These are phyloP conservation scores for Saccharomyces hybrid DNA, from an alignment of 1,139 yeast genomes.

Conservation along the genomic window DNA sequence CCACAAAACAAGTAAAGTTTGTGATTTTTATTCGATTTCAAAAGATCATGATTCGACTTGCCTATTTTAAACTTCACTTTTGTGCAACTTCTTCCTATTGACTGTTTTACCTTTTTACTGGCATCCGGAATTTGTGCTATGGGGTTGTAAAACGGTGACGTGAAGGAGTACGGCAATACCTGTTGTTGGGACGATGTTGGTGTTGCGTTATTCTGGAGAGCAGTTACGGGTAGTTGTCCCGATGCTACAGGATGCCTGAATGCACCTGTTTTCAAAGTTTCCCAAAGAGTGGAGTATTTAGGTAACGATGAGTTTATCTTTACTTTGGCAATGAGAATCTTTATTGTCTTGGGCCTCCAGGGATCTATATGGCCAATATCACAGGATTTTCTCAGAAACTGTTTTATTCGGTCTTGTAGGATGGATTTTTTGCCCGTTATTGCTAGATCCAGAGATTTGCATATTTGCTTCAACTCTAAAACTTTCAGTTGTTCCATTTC, in stretches of 20 bases:
- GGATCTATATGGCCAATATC: constrained; percentile 36
- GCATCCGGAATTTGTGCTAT: constrained; percentile 37
- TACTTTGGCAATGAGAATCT: constrained; percentile 38
- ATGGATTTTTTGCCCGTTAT: constrained; percentile 47
- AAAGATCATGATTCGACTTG: constrained; percentile 31
- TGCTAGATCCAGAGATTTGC: constrained; percentile 40
- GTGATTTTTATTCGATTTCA: constrained; percentile 24
- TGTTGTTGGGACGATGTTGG: background rate
- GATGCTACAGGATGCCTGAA: constrained; percentile 19
- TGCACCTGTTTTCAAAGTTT: constrained; percentile 17
- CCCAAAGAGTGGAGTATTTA: constrained; percentile 29
- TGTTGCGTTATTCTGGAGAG: constrained; percentile 1
- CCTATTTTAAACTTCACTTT: constrained; percentile 35
- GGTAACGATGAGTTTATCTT: constrained; percentile 36
- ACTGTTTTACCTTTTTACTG: constrained; percentile 34
- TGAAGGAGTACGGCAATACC: background rate
- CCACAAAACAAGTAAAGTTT: constrained; percentile 40
- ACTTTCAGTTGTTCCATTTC: constrained; percentile 24
- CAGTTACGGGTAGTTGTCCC: constrained; percentile 12
- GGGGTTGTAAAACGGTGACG: constrained; percentile 40
- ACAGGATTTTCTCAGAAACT: constrained; percentile 33
- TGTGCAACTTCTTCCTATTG: constrained; percentile 35
- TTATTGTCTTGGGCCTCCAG: constrained; percentile 38
- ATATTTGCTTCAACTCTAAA: constrained; percentile 38
- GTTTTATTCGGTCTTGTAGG: constrained; percentile 40